Evolutionary conservation across 2,329 filamentous ascomycete species (phyloP).

Genomic region (Emydomyces testavorans): DNA sequence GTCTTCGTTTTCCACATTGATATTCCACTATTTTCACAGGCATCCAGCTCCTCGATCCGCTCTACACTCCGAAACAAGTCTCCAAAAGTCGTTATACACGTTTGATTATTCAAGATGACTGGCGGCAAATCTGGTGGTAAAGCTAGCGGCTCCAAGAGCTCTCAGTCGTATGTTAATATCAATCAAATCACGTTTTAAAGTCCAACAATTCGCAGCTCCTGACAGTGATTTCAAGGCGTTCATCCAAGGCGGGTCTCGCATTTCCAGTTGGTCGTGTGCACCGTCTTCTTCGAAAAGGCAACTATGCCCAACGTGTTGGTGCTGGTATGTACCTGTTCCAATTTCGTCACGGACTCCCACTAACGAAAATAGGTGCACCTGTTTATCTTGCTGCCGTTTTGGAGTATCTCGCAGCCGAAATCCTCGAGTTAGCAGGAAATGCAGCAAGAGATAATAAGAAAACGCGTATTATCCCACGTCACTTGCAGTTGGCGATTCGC

Average conservation of each 20-base stretch:
- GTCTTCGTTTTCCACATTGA: conserved; percentile 13
- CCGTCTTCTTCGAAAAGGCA: conserved; percentile 96
- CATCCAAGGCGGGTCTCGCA: conserved; percentile 96
- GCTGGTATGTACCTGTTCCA: conserved; percentile 49
- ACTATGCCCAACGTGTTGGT: conserved; percentile 99
- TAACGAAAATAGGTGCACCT: conserved; percentile 51
- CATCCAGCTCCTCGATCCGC: too few species aligned
- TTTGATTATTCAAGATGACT: conserved; percentile 92
- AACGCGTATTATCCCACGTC: conserved; percentile 98
- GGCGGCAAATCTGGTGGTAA: conserved; percentile 99
- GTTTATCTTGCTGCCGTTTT: conserved; percentile 57
- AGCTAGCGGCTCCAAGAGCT: conserved; percentile 97
- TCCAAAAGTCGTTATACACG: too few species aligned
- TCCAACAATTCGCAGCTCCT: not conserved
- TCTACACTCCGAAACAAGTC: too few species aligned
- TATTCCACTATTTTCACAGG: too few species aligned
- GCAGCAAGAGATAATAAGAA: conserved; percentile 99
- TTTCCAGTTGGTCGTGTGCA: conserved; percentile 99
- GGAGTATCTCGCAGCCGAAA: conserved; percentile 16
- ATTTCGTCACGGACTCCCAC: not conserved
- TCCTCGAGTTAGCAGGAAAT: conserved; percentile 46
- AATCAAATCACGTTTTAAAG: not conserved
- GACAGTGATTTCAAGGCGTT: conserved; percentile 53
- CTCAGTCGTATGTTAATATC: conserved; percentile 74
- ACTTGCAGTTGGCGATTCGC: conserved; percentile 96